Evolutionary conservation across 2,329 filamentous ascomycete species (phyloP), one percentile per base, ranked within the genome.

Genomic region (Penicillium janthinellum): DNA sequence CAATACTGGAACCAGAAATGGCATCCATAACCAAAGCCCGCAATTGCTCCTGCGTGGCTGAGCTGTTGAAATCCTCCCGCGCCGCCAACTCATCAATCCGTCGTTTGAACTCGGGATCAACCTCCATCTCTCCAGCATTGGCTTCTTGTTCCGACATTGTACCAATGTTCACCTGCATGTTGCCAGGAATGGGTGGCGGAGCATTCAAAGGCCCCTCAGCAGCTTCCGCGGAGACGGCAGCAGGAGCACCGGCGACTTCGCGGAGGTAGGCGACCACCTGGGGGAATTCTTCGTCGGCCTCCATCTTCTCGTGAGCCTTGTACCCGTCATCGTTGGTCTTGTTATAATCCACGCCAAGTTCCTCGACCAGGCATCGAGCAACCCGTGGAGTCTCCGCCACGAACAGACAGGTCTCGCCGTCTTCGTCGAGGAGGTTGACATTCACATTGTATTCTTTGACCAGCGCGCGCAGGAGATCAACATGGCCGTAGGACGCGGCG

Each of bases 321-420:
- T 90, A 79, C 3, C 90, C 92, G 15, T 96, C 91, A 22, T 83
- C 79, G 64, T 95, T 93, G 66, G 79, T 83, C 60, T 88, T 81
- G 20, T 77, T 78, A 39, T 85, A 75, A 67, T 96, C 87, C 35
- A 90, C 86, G 5, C 88, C 86, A 3, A 98, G 81, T 75, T 96
- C 92, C 70, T 96, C 91, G 3, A 98, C 85, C 7, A 99, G 81
- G 54, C 88, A 85, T 68, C 86, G 86, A 20, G 94, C 94, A 45
- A 92, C 88, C 4, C 90, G 88, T 51, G 90, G 81, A 0, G 87
- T 91, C 77, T 99, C 95, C 31, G 88, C 87, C n/a, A 92, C 91
- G 72, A 96, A 99, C 4, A 99, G 82, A n/a, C 94, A 90, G 1
- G 94, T 97, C 78, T 99, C 95, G 58, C 88, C 86, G 74, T 99